These are phyloP conservation scores for Cornus kousa DNA, from an alignment of 148 eudicot genomes.

Conservation along the genomic window DNA sequence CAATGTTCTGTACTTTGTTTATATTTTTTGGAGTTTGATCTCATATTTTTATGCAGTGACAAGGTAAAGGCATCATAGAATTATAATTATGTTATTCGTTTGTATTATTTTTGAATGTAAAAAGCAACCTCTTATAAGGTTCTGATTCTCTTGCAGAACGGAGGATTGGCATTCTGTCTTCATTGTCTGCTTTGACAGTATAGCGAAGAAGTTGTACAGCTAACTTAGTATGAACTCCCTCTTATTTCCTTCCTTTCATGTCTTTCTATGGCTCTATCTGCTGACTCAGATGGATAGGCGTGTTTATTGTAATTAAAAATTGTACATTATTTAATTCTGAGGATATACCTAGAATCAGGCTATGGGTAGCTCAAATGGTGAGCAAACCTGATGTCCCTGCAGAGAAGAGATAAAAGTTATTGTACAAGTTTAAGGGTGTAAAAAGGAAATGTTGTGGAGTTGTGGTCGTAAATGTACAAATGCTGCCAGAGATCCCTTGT, in stretches of 20 bases:
- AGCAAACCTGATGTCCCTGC: conserved; percentile 32
- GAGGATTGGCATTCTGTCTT: conserved; percentile 63
- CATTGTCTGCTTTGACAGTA: conserved; percentile 38
- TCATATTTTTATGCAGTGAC: background rate
- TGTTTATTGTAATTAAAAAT: conserved; percentile 18
- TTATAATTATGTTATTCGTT: background rate
- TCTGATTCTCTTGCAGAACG: conserved; percentile 48
- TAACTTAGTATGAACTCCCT: conserved; percentile 53
- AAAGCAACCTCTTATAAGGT: background rate
- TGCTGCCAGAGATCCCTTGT: conserved; percentile 34
- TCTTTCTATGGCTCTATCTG: conserved; percentile 31
- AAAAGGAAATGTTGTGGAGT: conserved; percentile 9
- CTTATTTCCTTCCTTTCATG: conserved; percentile 22
- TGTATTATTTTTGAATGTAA: background rate
- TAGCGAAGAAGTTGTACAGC: conserved; percentile 61
- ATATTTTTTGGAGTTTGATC: background rate
- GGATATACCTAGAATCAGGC: conserved; percentile 31
- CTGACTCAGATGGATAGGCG: conserved; percentile 13
- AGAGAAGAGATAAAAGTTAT: conserved; percentile 20
- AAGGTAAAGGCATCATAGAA: background rate
- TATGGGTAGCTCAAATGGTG: conserved; percentile 35
- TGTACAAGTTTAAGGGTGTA: conserved; percentile 30
- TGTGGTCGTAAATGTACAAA: conserved; percentile 38
- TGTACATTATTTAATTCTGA: conserved; percentile 32
- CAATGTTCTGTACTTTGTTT: background rate